These are phyloP conservation scores for Colletotrichum melonis DNA, from an alignment of 2,329 filamentous ascomycete genomes.

Conservation along the genomic window DNA sequence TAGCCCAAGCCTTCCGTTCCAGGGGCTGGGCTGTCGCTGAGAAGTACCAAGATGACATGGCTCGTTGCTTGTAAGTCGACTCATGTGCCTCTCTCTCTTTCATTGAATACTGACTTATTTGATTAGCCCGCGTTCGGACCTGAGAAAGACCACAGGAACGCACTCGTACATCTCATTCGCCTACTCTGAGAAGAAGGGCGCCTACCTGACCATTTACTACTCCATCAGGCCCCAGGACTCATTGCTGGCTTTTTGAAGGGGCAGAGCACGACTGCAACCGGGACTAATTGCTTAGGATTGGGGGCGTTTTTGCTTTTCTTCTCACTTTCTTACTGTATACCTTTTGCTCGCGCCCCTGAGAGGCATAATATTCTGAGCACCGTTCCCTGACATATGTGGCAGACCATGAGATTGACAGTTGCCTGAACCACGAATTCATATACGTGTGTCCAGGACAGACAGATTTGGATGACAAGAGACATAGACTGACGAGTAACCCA, in stretches of 20 bases:
- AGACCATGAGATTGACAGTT: not conserved
- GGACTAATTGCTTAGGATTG: not conserved
- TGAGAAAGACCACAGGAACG: slow-evolving; percentile 14
- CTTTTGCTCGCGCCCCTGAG: not conserved
- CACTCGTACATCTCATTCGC: slow-evolving; percentile 39
- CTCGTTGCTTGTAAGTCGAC: slow-evolving; percentile 32
- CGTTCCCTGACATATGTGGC: not conserved
- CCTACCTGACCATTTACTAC: slow-evolving; percentile 38
- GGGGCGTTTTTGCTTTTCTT: not conserved
- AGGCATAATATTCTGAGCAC: not conserved
- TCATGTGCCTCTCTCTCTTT: not conserved
- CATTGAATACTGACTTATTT: not conserved
- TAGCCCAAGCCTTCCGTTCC: slow-evolving; percentile 27
- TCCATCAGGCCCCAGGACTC: slow-evolving; percentile 33
- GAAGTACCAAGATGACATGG: slow-evolving; percentile 28
- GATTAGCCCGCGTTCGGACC: slow-evolving; percentile 28
- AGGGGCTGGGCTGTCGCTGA: slow-evolving; percentile 35
- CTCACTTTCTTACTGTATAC: not conserved
- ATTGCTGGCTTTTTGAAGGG: slow-evolving; percentile 21
- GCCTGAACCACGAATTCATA: not conserved
- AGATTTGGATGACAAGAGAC: not conserved
- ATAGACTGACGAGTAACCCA: not conserved
- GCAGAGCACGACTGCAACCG: not conserved
- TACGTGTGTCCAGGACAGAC: not conserved
- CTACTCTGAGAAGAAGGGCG: slow-evolving; percentile 36